Evolutionary conservation across 1,284 basidiomycete genomes (phyloP).

Genomic region (Erythrobasidium hasegawianum): DNA sequence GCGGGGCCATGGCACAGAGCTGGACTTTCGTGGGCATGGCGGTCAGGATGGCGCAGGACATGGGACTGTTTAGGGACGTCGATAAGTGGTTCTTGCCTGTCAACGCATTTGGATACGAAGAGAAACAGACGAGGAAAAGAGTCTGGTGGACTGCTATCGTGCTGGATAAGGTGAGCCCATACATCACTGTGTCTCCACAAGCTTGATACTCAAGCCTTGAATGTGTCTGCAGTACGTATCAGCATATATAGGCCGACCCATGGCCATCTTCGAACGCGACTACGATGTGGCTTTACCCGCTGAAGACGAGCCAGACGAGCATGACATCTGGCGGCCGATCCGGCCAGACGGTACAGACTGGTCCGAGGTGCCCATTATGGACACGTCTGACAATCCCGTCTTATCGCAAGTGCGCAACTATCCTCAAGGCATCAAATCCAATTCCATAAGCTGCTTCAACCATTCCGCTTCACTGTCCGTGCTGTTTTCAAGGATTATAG

Average conservation of each 20-base stretch:
- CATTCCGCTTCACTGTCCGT: constrained; percentile 62
- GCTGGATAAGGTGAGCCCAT: constrained; percentile 59
- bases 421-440: constrained; percentile 46
- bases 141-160: constrained; percentile 77
- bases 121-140: constrained; percentile 66
- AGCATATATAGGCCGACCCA: constrained; percentile 62
- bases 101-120: constrained; percentile 60
- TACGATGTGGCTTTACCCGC: constrained; percentile 70
- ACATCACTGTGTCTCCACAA: background rate
- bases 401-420: constrained; percentile 33
- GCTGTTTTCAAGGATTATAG: constrained; percentile 56
- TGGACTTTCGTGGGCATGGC: constrained; percentile 61
- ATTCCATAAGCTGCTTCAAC: constrained; percentile 69
- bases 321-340: constrained; percentile 45
- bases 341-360: constrained; percentile 45
- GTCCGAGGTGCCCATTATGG: constrained; percentile 36
- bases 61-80: constrained; percentile 75
- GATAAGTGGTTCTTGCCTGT: constrained; percentile 65
- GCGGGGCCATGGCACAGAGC: constrained; percentile 78
- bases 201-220: too few relatives aligned
- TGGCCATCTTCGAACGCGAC: constrained; percentile 72
- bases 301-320: constrained; percentile 57
- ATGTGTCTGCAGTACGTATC: background rate
- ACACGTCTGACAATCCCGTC: constrained; percentile 30
- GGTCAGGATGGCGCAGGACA: constrained; percentile 67